Evolutionary conservation across 371 early-diverging fungal species (phyloP), one percentile per base, ranked within the genome.

Genomic region (Rhizopus arrhizus): DNA sequence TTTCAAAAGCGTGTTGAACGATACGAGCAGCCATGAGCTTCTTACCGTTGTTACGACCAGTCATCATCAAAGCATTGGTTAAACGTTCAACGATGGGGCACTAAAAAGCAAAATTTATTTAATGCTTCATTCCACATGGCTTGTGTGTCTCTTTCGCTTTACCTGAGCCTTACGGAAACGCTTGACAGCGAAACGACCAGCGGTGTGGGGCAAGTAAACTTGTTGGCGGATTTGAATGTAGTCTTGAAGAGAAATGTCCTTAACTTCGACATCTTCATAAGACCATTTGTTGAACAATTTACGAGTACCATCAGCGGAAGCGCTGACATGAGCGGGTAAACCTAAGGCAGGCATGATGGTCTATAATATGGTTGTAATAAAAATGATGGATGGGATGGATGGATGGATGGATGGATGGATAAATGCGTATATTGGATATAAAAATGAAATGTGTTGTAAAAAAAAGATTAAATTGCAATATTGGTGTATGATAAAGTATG

Each of bases 1-100:
- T 98, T 81, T 95, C 94, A 76, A 98, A 97, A 57, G 99, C 94
- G 84, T 98, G 95, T 88, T 96, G 94, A 79, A 99, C 91, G 74
- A 96, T 95, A 73, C 96, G 94, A 67, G 90, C 90, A 68, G 99
- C 95, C 91, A 99, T 91, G 65, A 95, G 85, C 88, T 99, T 98
- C 91, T 99, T 99, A 68, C 99, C 99, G 86, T 95, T 97, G 92
- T 99, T 99, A 78, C 99, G 95, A 70, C 99, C 99, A 86, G 95
- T 94, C 94, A 97, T 97, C 99, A 99, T 99, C 62, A 99, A 85
- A 63, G 95, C 92, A 89, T 95, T 96, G 83, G 94, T 93, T 62
- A 99, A 89, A 79, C 99, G 93, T 90, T 99, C 99, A 62, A 96
- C 95, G 66, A 99, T 91, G 65, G 98, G 98, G 86, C 98, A 97